Base-by-base conservation (phyloP, 169 alveolate genomes). In the Cryptosporidium bovis region DNA sequence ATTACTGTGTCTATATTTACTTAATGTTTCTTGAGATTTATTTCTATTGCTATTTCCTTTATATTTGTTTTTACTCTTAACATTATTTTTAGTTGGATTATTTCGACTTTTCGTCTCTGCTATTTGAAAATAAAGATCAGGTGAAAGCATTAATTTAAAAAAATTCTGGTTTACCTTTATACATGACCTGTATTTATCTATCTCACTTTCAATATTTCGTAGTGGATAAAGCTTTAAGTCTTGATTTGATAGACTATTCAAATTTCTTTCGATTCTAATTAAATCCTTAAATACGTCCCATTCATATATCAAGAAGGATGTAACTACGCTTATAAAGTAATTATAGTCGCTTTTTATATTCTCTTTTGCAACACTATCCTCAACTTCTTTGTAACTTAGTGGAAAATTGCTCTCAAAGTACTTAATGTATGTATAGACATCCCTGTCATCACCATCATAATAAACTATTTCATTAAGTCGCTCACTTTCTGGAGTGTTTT, bases 231-330 rank as follows among this genome's bases (percentile, higher is more conserved):
- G 33, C 27, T 77, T 48, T 29, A 56, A 34, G 5, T 77, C 87
- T 40, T 93, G 64, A 40, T 55, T 82, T 18, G 82, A 90, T 1
- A 94, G 58, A 12, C 82, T 56, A 44, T 84, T 56, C 50, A 90
- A 92, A 65, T 92, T 94, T 56, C 92, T 87, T 46, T 94, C 95
- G 92, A 93, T 94, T 55, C 96, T 58, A 10, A 84, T 82, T 29
- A 94, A 84, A 66, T 93, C 96, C 58, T 91, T 87, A 58, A 92
- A 51, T 24, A 94, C 92, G 77, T 94, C 97, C 64, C 92, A 87
- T 65, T 92, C 93, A 64, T 94, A 94, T 82, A 93, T 91, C 58
- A 93, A 92, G 82, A 93, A 94, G 24, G 96, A 93, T 4, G 94
- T 84, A n/a, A 92, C 92, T 13, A 94, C 93, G 34, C 77, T 64